These are phyloP conservation scores for Globisporangium parvum DNA, from an alignment of 352 stramenopile genomes.

Conservation along the genomic window DNA sequence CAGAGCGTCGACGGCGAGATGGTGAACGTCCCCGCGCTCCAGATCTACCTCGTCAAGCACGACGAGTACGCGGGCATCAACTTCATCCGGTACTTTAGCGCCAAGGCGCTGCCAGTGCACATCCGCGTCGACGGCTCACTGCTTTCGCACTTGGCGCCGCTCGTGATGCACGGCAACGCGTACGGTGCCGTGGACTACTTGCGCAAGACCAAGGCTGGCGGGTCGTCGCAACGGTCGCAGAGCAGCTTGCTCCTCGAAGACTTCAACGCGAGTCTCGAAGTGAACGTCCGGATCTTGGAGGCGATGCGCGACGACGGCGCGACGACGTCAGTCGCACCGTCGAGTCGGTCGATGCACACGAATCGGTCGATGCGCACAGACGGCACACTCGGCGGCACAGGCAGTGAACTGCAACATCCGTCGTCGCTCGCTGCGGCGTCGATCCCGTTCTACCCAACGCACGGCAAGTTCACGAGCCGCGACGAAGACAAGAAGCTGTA, in stretches of 20 bases:
- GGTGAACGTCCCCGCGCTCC: slow-evolving; percentile 56
- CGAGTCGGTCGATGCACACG: slow-evolving; percentile 26
- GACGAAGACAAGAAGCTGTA: slow-evolving; percentile 82
- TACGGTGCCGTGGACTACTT: slow-evolving; percentile 21
- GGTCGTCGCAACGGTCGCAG: slow-evolving; percentile 23
- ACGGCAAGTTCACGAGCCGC: slow-evolving; percentile 36
- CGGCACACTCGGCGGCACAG: slow-evolving; percentile 10
- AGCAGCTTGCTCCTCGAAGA: slow-evolving; percentile 56
- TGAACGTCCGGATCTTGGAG: slow-evolving; percentile 67
- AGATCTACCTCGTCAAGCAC: slow-evolving; percentile 77
- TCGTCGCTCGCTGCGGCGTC: slow-evolving; percentile 7
- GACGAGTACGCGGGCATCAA: slow-evolving; percentile 83
- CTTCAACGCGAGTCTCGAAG: slow-evolving; percentile 67
- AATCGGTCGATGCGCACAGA: slow-evolving; percentile 19
- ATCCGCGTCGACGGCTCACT: slow-evolving; percentile 78
- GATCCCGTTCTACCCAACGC: slow-evolving; percentile 16
- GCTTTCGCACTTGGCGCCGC: slow-evolving; percentile 65
- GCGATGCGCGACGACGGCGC: slow-evolving; percentile 56
- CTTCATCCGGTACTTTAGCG: slow-evolving; percentile 83
- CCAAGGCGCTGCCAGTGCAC: slow-evolving; percentile 62
- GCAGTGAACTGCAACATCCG: neutral
- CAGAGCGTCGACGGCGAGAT: slow-evolving; percentile 45
- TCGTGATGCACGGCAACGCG: slow-evolving; percentile 51
- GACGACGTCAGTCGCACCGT: slow-evolving; percentile 34
- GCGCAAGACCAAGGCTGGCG: slow-evolving; percentile 14